Evolutionary conservation across 1,284 basidiomycete species (phyloP), one percentile per base, ranked within the genome.

Genomic region (Vanrija sp.): DNA sequence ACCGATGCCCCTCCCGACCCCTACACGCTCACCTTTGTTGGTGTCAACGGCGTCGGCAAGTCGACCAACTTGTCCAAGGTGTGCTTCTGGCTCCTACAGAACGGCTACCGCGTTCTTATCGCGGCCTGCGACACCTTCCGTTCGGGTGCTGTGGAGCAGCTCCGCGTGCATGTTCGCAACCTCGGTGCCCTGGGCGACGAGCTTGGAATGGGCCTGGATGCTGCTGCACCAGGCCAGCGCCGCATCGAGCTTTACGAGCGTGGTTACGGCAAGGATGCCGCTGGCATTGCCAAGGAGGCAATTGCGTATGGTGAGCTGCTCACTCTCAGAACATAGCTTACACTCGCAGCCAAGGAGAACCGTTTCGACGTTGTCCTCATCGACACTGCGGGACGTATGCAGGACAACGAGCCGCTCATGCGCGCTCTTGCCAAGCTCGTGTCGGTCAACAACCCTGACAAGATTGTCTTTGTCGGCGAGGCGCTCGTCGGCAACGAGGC

Each of bases 41-140:
- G 96, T n/a, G 96, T 99, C 47, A 99, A 99, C 70, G 96, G 96
- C 20, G 96, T 99, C 19, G 96, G 96, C 48, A 99, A 99, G 79
- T 96, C 92, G 64, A 98, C 96, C 5, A 98, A 98, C 73, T 78
- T 99, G 24, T 91, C 89, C 49, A 99, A 99, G 78, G 95, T 99
- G 46, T 95, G 92, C 76, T 98, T 98, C 78, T 98, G 96, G 96
- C 81, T 99, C 19, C 85, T 98, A 45, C 95, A 98, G 77, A 98
- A 99, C 69, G 86, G 87, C 9, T 76, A 95, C 41, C 82, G 88
- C 25, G 95, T 99, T 19, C 81, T 98, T 60, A 98, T 99, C 64
- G 96, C 96, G 23, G 96, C 96, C 12, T 98, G 96, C 69, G 96
- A 99, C 73, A 98, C 96, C 4, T 99, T 99, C 80, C 81, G 94